Evolutionary conservation across 2,329 filamentous ascomycete species (phyloP), one percentile per base, ranked within the genome.

Genomic region (Colletotrichum plurivorum): DNA sequence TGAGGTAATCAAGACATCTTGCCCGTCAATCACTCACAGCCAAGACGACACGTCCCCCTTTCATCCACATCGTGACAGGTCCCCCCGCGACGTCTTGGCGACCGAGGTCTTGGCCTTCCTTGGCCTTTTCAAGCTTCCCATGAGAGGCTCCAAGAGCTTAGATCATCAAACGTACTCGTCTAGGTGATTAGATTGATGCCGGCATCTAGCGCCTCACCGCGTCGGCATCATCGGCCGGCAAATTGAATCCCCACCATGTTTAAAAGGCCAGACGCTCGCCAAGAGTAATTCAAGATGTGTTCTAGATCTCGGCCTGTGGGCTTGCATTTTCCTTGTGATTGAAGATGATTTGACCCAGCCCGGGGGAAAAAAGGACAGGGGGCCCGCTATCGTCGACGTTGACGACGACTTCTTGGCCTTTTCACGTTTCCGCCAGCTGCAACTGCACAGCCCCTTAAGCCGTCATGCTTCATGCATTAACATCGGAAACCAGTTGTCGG

Each of bases 91-190:
- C 31, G 31, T 36, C 31, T 36, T 36, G 31, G 31, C 31, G 10
- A 2, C 31, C 22, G 43, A 51, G 27, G 52, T 57, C 61, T 49
- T 49, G 59, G 41, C 60, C 25, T 20, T 15, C 10, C 52, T 63
- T 56, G 43, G 52, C 61, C 41, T 36, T 59, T 48, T n/a, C n/a
- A n/a, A n/a, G n/a, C n/a, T n/a, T n/a, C n/a, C n/a, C n/a, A n/a
- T n/a, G n/a, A n/a, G n/a, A n/a, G n/a, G n/a, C n/a, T 4, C 45
- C 6, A 10, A 20, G 18, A 48, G n/a, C 9, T 48, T 7, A 48
- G 45, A 18, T 48, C 4, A 48, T 48, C 45, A 48, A 48, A 52
- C 48, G 4, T 15, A 15, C 10, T 52, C 48, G 31, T 36, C 5
- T 52, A 16, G 4, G 45, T 7, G 45, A 18, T 10, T n/a, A 6